Base-by-base conservation (phyloP, 768 basidiomycete genomes). In the Psilocybe cyanescens region DNA sequence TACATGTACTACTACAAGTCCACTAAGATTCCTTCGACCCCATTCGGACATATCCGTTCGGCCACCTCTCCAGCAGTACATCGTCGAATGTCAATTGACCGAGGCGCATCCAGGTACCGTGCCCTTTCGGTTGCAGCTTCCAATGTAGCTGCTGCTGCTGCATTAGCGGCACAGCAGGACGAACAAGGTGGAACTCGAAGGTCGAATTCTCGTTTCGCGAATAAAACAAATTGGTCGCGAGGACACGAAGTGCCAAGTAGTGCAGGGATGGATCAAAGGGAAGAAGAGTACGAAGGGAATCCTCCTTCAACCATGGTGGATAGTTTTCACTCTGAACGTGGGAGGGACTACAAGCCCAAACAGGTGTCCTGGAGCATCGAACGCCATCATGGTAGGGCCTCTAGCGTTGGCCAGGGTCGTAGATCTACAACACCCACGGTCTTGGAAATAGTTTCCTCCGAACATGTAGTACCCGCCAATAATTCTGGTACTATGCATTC, bases 251-350 rank as follows among this genome's bases (percentile, higher is more conserved):
- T 51, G 28, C 50, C 59, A 8, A 58, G 19, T 41, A 51, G 53
- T 28, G 35, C 35, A 75, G 53, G 50, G 17, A 31, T 52, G 19
- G 60, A 51, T 12, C 48, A 60, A 56, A 66, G 65, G 7, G 63
- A 66, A 45, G 66, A 65, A 11, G 57, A 61, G 9, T 50, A 45
- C 24, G 83, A 84, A 51, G 87, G 87, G 7, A 79, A 81, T 5
- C 78, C 82, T 5, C 79, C 83, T 11, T 74, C 86, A 24, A 79
- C 82, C 5, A 79, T 95, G 71, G 81, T 85, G 2, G 90, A 91
- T 30, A 93, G 92, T 67, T 86, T 92, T 68, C 83, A 89, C 70
- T 95, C 94, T 0, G 94, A 95, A 57, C 75, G 81, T 17, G 84
- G 83, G 2, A 75, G 79, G 45, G 73, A 76, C 28, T 68, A 70